A percentile compares a stretch with the other conserved stretches of the same genome.
phyloP scores from a whole-genome alignment of 208 protist species.

The Acanthamoeba lenticulata region DNA sequence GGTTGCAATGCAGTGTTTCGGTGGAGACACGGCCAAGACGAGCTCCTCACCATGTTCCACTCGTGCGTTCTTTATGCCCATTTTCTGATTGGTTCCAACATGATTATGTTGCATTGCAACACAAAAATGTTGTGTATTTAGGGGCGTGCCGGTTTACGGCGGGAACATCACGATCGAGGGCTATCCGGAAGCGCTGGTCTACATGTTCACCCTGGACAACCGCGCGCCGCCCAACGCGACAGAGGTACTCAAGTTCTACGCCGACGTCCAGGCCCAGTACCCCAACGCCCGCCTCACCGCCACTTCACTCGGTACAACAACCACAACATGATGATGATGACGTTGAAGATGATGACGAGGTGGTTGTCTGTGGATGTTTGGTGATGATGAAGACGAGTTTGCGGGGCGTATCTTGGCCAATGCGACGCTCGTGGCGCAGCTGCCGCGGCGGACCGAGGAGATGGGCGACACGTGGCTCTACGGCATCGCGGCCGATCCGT shows the following conservation, averaged over 20 bases:
- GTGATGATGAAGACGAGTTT: no score
- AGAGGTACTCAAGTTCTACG: neutral
- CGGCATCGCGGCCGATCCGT: neutral
- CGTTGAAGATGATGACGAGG: neutral
- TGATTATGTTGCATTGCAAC: neutral
- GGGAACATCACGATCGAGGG: neutral
- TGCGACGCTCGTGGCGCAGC: no score
- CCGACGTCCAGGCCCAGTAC: neutral
- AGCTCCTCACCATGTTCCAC: neutral
- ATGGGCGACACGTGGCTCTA: slow-evolving; percentile 25
- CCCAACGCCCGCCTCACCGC: neutral
- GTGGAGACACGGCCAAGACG: neutral
- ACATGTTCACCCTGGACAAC: slow-evolving; percentile 2
- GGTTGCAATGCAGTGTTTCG: neutral
- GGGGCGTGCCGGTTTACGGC: neutral
- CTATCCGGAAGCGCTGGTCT: slow-evolving; percentile 15
- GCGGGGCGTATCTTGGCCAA: no score
- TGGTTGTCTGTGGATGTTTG: neutral
- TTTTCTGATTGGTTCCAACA: neutral
- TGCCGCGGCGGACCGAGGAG: no score
- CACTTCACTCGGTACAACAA: neutral
- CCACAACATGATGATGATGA: no score
- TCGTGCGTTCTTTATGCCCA: neutral
- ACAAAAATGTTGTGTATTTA: no score
- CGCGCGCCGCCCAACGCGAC: neutral